phyloP scores from a whole-genome alignment of 208 protist species.

The Leptomonas pyrrhocoris region DNA sequence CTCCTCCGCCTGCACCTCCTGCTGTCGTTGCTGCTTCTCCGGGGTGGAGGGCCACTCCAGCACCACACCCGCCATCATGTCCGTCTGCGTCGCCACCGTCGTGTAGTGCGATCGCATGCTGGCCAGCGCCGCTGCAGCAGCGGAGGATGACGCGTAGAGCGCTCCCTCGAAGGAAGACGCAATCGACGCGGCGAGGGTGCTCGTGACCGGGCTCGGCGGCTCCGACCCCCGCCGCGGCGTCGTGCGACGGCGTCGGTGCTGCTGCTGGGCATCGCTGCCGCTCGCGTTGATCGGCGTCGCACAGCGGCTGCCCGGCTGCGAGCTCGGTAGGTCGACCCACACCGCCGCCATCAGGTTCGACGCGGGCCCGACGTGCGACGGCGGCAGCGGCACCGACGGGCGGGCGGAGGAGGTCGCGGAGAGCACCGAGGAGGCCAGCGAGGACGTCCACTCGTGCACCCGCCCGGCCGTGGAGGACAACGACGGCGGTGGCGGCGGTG shows the following conservation, averaged over 20 bases:
- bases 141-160: background rate
- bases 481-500: background rate
- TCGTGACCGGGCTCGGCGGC: slow-evolving; percentile 39
- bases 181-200: slow-evolving; percentile 44
- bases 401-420: slow-evolving; percentile 31
- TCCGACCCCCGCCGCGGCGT: slow-evolving; percentile 43
- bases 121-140: background rate
- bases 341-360: slow-evolving; percentile 44
- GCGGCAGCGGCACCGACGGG: slow-evolving; percentile 32
- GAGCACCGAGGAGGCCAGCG: slow-evolving; percentile 32
- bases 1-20: background rate
- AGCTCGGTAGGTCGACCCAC: slow-evolving; percentile 46
- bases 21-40: background rate
- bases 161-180: slow-evolving; percentile 31
- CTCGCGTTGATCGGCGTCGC: slow-evolving; percentile 24
- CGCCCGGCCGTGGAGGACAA: background rate
- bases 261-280: slow-evolving; percentile 10
- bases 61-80: background rate
- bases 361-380: slow-evolving; percentile 29
- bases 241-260: slow-evolving; percentile 36
- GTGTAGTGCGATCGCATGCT: slow-evolving; percentile 20
- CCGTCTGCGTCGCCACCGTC: slow-evolving; percentile 32
- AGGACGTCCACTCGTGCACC: slow-evolving; percentile 33
- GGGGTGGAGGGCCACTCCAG: background rate
- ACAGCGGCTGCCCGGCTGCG: slow-evolving; percentile 30